Percentiles rank a stretch among this genome's conserved stretches.
These are phyloP conservation scores for Arabidopsis lyrata DNA, from an alignment of 441 rosid species.

Conservation along the genomic window DNA sequence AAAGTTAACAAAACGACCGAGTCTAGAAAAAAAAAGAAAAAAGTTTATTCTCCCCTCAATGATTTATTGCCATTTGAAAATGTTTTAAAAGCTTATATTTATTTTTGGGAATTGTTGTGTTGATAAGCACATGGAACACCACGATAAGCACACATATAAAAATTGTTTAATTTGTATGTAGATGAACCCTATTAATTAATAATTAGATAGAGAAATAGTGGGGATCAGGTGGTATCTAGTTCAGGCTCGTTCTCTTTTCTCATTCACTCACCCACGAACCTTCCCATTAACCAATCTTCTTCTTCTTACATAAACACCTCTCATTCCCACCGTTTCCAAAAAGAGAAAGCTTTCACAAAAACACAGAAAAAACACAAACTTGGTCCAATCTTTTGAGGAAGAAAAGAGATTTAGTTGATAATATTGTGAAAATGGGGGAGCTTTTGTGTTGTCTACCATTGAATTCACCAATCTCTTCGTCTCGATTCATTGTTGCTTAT, in stretches of 20 bases:
- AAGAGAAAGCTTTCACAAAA: conserved; percentile 1
- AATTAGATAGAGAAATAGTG: conserved; percentile 8
- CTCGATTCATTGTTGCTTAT: conserved; percentile 51
- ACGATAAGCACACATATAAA: too few relatives aligned
- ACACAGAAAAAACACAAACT: not conserved
- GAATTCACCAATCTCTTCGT: conserved; percentile 38
- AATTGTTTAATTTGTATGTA: too few relatives aligned
- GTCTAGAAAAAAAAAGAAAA: too few relatives aligned
- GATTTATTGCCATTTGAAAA: too few relatives aligned
- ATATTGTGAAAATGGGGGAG: conserved; percentile 45
- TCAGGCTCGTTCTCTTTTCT: conserved; percentile 45
- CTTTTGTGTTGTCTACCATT: conserved; percentile 41
- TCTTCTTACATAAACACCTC: conserved; percentile 39
- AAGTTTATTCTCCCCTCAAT: too few relatives aligned
- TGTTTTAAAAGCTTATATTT: too few relatives aligned
- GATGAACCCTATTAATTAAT: too few relatives aligned
- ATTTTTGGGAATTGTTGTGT: too few relatives aligned
- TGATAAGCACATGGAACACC: too few relatives aligned
- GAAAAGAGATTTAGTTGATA: conserved; percentile 40
- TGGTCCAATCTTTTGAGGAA: too few relatives aligned
- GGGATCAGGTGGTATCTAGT: conserved; percentile 54
- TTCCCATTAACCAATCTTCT: not conserved
- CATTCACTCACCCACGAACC: conserved; percentile 47
- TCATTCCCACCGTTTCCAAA: conserved; percentile 18
- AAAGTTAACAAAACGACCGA: too few relatives aligned